Percentiles rank a stretch among this genome's conserved stretches.
Evolutionary conservation across 2,329 filamentous ascomycete genomes (phyloP).

Genomic region (Paradendryphiella salina): DNA sequence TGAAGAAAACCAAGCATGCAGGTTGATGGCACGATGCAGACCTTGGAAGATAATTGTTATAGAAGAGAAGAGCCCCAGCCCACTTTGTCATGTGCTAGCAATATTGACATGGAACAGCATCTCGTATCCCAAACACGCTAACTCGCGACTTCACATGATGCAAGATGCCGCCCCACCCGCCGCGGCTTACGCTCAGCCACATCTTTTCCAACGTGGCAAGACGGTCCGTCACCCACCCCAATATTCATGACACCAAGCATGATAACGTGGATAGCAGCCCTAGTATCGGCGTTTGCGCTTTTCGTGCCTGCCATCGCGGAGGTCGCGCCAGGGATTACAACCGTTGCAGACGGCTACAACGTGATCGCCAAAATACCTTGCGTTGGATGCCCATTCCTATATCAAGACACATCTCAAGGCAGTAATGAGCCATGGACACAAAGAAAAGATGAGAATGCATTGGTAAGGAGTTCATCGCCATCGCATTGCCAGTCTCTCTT

Average conservation of each 20-base stretch:
- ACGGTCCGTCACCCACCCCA: not conserved
- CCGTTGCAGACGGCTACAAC: conserved; percentile 37
- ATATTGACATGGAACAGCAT: not conserved
- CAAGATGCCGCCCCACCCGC: conserved; percentile 13
- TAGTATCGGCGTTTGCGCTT: conserved; percentile 1
- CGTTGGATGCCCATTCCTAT: conserved; percentile 39
- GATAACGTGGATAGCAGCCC: conserved; percentile 17
- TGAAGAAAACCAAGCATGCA: not conserved
- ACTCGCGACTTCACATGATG: conserved; percentile 16
- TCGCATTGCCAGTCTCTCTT: not conserved
- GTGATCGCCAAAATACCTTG: conserved; percentile 42
- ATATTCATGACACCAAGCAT: conserved; percentile 12
- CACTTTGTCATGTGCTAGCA: not conserved
- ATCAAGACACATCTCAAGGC: conserved; percentile 36
- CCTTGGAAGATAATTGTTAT: no score
- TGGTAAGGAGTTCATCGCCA: conserved; percentile 17
- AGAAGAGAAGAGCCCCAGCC: no score
- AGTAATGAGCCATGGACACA: conserved; percentile 30
- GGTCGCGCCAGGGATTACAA: conserved; percentile 38
- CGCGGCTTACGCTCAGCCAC: conserved; percentile 8
- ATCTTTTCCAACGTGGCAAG: conserved; percentile 18
- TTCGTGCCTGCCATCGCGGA: conserved; percentile 16
- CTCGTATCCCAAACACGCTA: conserved; percentile 11
- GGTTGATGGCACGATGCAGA: no score
- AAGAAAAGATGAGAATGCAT: conserved; percentile 33